These are phyloP conservation scores for Aspergillus heteromorphus DNA, from an alignment of 495 filamentous ascomycete species.

Conservation along the genomic window DNA sequence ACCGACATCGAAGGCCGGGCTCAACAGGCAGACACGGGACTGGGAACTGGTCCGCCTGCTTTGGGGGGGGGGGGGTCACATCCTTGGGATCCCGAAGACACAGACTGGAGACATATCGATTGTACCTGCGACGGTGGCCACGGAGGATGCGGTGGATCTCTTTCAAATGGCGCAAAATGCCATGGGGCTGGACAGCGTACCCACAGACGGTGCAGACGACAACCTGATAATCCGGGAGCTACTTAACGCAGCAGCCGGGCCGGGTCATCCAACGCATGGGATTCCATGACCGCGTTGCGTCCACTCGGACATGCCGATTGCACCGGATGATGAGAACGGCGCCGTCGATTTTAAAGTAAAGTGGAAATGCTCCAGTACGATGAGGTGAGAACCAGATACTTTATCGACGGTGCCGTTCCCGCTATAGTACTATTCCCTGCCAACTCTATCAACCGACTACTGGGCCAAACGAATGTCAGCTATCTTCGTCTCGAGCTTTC, in stretches of 20 bases:
- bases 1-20: conserved; percentile 22
- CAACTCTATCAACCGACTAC: background rate
- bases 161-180: conserved; percentile 32
- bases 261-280: background rate
- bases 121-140: conserved; percentile 16
- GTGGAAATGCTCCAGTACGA: background rate
- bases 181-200: conserved; percentile 33
- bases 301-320: background rate
- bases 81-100: conserved; percentile 15
- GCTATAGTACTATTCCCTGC: background rate
- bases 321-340: background rate
- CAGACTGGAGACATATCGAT: conserved; percentile 11
- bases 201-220: conserved; percentile 11
- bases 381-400: background rate
- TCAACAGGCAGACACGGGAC: conserved; percentile 23
- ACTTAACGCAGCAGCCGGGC: background rate
- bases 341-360: background rate
- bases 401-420: background rate
- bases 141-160: conserved; percentile 31
- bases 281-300: background rate
- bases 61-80: conserved; percentile 13
- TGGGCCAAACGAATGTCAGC: no score
- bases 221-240: background rate
- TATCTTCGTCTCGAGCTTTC: no score
- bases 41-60: conserved; percentile 19